Conservation (phyloP, 2,329 filamentous ascomycete species). For the Cryphonectria naterciae region DNA sequence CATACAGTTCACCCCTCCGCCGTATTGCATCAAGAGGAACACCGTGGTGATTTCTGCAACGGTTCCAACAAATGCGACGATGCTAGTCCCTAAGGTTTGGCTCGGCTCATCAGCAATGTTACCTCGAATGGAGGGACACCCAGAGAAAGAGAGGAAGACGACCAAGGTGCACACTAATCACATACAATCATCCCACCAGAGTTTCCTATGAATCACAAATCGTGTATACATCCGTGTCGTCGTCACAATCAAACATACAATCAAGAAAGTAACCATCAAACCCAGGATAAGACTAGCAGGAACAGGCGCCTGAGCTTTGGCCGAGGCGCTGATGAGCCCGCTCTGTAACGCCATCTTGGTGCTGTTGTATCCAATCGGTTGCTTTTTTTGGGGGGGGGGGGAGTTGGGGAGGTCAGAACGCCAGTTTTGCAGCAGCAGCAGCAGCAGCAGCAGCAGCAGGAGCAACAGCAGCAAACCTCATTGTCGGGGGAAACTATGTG, state of each 20-base stretch:
- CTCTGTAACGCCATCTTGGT: conserved; percentile 8
- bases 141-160: neutral
- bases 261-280: neutral
- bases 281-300: conserved; percentile 5
- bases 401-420: neutral
- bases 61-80: conserved; percentile 32
- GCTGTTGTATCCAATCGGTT: neutral
- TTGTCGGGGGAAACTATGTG: neutral
- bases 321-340: conserved; percentile 7
- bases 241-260: conserved; percentile 19
- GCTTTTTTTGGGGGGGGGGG: too few species aligned
- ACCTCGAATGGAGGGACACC: neutral
- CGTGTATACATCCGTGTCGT: conserved; percentile 31
- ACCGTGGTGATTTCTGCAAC: conserved; percentile 29
- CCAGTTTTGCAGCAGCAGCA: neutral
- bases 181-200: conserved; percentile 38
- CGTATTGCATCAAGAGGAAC: conserved; percentile 31
- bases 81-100: conserved; percentile 30
- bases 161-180: neutral
- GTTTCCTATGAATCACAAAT: conserved; percentile 32
- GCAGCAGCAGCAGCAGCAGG: neutral
- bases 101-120: conserved; percentile 7
- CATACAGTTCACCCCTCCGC: conserved; percentile 24
- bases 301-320: neutral
- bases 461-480: neutral